Evolutionary conservation across 805 yeast genomes (phyloP).

Genomic region (Candida nanaspora): DNA sequence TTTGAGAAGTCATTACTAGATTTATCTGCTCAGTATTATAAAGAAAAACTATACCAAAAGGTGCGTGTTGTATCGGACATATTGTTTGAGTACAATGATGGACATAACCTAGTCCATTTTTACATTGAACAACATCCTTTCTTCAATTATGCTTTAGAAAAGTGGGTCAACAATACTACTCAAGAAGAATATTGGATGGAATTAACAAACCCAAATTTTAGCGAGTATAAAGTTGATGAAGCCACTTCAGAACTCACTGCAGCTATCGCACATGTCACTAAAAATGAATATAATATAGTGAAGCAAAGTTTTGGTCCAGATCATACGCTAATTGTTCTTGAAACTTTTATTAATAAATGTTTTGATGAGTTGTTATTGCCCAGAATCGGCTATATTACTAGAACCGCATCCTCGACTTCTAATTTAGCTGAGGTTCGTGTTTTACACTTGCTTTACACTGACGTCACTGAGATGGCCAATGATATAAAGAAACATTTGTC

Average conservation of each 20-base stretch:
- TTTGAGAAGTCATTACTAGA: slow-evolving; percentile 69
- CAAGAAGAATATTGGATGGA: slow-evolving; percentile 45
- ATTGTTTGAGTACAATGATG: slow-evolving; percentile 76
- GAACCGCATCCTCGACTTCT: slow-evolving; percentile 54
- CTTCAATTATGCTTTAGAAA: slow-evolving; percentile 42
- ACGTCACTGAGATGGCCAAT: slow-evolving; percentile 53
- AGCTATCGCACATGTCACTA: slow-evolving; percentile 50
- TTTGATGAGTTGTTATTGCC: slow-evolving; percentile 66
- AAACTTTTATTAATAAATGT: slow-evolving; percentile 64
- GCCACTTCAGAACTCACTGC: slow-evolving; percentile 46
- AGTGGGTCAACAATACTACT: slow-evolving; percentile 23
- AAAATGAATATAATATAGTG: slow-evolving; percentile 68
- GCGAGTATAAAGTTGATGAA: slow-evolving; percentile 41
- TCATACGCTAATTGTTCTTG: slow-evolving; percentile 57
- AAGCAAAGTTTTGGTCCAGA: slow-evolving; percentile 55
- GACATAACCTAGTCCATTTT: slow-evolving; percentile 71
- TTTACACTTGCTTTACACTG: slow-evolving; percentile 56
- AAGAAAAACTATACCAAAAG: slow-evolving; percentile 55
- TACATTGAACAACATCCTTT: slow-evolving; percentile 76
- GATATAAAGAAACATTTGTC: slow-evolving; percentile 56
- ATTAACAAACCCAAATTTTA: slow-evolving; percentile 52
- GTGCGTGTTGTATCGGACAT: slow-evolving; percentile 74
- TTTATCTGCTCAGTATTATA: slow-evolving; percentile 68
- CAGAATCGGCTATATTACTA: slow-evolving; percentile 49
- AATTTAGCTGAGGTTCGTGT: slow-evolving; percentile 70